Evolutionary conservation across 1,284 basidiomycete genomes (phyloP).

Genomic region (Melanopsichium pennsylvanicum): DNA sequence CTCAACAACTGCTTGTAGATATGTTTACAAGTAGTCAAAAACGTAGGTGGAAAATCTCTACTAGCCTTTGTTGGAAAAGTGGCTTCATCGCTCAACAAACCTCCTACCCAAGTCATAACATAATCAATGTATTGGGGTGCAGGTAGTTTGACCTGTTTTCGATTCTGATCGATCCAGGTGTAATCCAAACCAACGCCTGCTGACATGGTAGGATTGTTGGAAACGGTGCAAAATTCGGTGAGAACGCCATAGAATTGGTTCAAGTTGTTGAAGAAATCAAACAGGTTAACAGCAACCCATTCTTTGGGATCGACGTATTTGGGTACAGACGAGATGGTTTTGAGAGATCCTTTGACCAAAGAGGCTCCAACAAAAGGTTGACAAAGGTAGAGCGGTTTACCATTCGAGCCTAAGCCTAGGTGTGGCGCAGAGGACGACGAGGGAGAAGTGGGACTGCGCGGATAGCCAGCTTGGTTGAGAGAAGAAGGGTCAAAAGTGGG

Average conservation of each 20-base stretch:
- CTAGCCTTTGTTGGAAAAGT: constrained; percentile 95
- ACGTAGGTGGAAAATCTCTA: constrained; percentile 87
- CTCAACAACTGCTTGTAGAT: constrained; percentile 95
- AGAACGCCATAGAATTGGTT: constrained; percentile 97
- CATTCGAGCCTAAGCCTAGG: constrained; percentile 27
- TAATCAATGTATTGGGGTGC: constrained; percentile 98
- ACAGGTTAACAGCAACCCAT: constrained; percentile 92
- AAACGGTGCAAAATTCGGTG: constrained; percentile 89
- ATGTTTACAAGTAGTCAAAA: constrained; percentile 92
- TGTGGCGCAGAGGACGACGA: constrained; percentile 8
- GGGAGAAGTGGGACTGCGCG: constrained; percentile 25
- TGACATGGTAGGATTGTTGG: constrained; percentile 90
- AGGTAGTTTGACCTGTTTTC: constrained; percentile 89
- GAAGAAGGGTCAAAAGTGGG: constrained; percentile 43
- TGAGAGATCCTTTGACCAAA: constrained; percentile 96
- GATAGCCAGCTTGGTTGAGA: constrained; percentile 14
- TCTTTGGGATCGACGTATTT: constrained; percentile 76
- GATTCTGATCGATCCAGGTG: constrained; percentile 87
- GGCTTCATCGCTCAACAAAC: constrained; percentile 87
- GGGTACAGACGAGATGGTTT: constrained; percentile 95
- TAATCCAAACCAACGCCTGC: constrained; percentile 92
- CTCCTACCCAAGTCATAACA: constrained; percentile 98
- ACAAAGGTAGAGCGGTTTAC: constrained; percentile 64
- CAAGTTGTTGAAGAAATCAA: constrained; percentile 81
- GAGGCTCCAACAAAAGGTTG: constrained; percentile 87